Conservation (phyloP, 805 yeast genomes). For the Kluyveromyces lactis region DNA sequence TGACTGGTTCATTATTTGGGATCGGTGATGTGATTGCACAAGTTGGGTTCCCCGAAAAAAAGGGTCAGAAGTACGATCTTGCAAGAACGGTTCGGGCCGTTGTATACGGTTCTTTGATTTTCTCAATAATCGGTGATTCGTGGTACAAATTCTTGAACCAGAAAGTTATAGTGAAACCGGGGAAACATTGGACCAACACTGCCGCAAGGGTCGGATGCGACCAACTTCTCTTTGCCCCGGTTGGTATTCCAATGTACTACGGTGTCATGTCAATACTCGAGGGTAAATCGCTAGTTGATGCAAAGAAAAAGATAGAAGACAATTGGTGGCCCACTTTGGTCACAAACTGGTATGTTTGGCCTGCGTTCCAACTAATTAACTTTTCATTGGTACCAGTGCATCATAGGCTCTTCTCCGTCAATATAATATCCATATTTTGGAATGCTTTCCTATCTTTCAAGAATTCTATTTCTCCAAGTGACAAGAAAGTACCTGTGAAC, state of each 20-base stretch:
- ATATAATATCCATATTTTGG: conserved; percentile 71
- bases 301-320: conserved; percentile 35
- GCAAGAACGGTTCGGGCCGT: conserved; percentile 55
- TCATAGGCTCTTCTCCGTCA: conserved; percentile 59
- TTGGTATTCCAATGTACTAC: conserved; percentile 66
- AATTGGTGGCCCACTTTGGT: conserved; percentile 61
- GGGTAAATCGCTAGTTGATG: conserved; percentile 34
- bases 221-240: conserved; percentile 71
- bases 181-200: conserved; percentile 29
- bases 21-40: conserved; percentile 75
- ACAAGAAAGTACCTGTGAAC: conserved; percentile 24
- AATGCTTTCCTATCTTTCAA: conserved; percentile 64
- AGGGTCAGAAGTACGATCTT: conserved; percentile 34
- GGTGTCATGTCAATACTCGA: conserved; percentile 62
- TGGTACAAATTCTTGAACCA: conserved; percentile 55
- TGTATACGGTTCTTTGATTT: conserved; percentile 62
- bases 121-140: conserved; percentile 65
- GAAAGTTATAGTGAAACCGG: conserved; percentile 28
- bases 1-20: conserved; percentile 59
- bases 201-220: conserved; percentile 53
- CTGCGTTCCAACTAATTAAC: conserved; percentile 71
- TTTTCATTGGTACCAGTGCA: conserved; percentile 69
- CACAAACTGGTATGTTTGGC: conserved; percentile 88
- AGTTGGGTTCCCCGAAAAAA: conserved; percentile 31
- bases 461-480: conserved; percentile 35